Conservation (phyloP, 352 stramenopile genomes). For the Globisporangium spiculum region DNA sequence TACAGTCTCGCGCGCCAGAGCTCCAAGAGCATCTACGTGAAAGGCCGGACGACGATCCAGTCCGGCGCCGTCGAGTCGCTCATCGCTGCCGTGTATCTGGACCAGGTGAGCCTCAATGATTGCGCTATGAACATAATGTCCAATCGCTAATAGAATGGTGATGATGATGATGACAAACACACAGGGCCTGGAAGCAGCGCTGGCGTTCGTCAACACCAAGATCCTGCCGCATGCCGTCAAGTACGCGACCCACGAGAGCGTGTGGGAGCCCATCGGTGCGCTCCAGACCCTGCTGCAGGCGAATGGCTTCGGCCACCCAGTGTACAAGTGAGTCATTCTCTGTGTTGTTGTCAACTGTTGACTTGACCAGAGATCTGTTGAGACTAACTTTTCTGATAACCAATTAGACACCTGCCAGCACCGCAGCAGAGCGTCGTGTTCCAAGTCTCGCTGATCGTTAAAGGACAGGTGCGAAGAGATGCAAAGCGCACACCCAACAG, state of each 20-base stretch:
- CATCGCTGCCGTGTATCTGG: constrained; percentile 75
- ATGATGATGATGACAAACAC: not conserved
- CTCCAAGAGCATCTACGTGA: constrained; percentile 28
- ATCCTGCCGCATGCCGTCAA: constrained; percentile 56
- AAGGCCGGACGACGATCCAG: constrained; percentile 68
- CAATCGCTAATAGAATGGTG: too few relatives aligned
- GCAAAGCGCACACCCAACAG: not conserved
- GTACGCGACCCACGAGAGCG: constrained; percentile 47
- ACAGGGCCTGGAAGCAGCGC: constrained; percentile 52
- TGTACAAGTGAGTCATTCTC: constrained; percentile 48
- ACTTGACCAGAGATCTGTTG: constrained; percentile 1
- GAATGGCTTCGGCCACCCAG: constrained; percentile 57
- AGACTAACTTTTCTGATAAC: not conserved
- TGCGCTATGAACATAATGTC: not conserved
- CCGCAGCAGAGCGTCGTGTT: constrained; percentile 40
- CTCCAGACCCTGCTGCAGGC: constrained; percentile 70
- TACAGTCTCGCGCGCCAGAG: constrained; percentile 34
- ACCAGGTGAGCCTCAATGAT: constrained; percentile 36
- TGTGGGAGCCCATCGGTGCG: constrained; percentile 58
- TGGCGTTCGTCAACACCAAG: constrained; percentile 63
- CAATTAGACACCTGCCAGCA: constrained; percentile 49
- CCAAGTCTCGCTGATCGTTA: constrained; percentile 60
- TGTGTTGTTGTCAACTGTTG: not conserved
- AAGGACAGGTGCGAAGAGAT: constrained; percentile 38
- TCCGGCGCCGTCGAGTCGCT: constrained; percentile 72